Evolutionary conservation across 1,284 basidiomycete genomes (phyloP), one percentile per base, ranked within the genome.

Genomic region (Cryptococcus sp.): DNA sequence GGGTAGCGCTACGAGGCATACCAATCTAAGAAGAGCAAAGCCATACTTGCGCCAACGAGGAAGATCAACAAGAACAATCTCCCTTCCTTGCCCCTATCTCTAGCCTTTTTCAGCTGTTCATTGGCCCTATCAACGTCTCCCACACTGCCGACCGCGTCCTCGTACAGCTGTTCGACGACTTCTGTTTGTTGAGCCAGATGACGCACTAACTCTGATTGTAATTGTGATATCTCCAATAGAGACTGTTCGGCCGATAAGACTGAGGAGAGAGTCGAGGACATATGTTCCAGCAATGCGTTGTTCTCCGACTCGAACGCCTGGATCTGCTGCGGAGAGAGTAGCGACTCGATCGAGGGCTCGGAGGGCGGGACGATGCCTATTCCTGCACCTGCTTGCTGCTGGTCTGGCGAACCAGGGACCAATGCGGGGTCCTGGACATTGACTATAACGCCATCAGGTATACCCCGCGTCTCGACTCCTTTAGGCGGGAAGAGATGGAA

Each of bases 291-390:
- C 13, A 84, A 72, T 11, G 77, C 76, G 5, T 79, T 80, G 50
- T 83, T 82, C 66, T 84, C 83, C 6, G 75, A 75, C 47, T 83
- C 82, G 60, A 84, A 83, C 68, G 80, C 77, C 60, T 83, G 81
- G 50, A 83, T 77, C 64, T 84, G 83, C n/a, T 68, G 72, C 8
- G 71, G 62, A 3, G 76, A 75, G 4, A 81, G 67, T 51, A 74
- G 60, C 13, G 56, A 47, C 46, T 77, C 74, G 53, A 79, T 75
- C 17, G 70, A 60, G 2, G 67, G 56, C 41, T 71, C 69, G 54
- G 72, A 71, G 2, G 59, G 56, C 6, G 68, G 62, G 1, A 69
- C 52, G 48, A 73, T 65, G 4, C 61, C 61, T 16, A 62, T 50
- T 7, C 57, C 57, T 10, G 15, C 11, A 23, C 22, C n/a, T 22